Conservation (phyloP, 2,329 filamentous ascomycete species). For the Fusarium metavorans region DNA sequence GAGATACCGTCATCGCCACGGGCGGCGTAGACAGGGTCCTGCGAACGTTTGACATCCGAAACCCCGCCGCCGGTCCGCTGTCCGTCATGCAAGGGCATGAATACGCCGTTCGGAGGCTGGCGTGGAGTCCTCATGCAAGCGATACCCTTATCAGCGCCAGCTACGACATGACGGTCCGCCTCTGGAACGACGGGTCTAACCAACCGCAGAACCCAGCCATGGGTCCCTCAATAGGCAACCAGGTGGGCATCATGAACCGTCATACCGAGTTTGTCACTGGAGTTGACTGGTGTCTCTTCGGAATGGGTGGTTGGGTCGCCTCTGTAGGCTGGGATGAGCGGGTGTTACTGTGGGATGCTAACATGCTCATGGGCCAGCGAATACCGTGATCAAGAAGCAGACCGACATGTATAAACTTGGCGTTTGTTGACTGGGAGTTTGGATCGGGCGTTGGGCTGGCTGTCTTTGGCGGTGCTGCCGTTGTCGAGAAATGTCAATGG, state of each 20-base stretch:
- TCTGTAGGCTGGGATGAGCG: conserved; percentile 95
- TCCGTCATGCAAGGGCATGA: conserved; percentile 85
- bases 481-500: background rate
- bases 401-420: conserved; percentile 12
- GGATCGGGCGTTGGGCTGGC: background rate
- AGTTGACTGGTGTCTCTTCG: conserved; percentile 98
- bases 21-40: conserved; percentile 90
- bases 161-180: conserved; percentile 97
- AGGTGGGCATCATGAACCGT: conserved; percentile 88
- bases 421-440: conserved; percentile 37
- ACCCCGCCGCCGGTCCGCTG: conserved; percentile 77
- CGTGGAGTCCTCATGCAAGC: conserved; percentile 94
- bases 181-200: conserved; percentile 84
- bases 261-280: conserved; percentile 98
- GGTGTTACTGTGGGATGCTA: conserved; percentile 92
- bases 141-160: conserved; percentile 89
- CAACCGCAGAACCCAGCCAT: conserved; percentile 51
- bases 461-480: conserved; percentile 3
- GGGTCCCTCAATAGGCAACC: conserved; percentile 67
- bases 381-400: conserved; percentile 28
- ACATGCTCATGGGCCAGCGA: conserved; percentile 55
- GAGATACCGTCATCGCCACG: conserved; percentile 84
- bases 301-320: conserved; percentile 93
- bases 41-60: conserved; percentile 90
- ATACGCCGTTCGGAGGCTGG: conserved; percentile 86